Percentiles rank a stretch among this genome's conserved stretches.
Evolutionary conservation across 331 rosid species (phyloP).

Genomic region (Dryas integrifolia): DNA sequence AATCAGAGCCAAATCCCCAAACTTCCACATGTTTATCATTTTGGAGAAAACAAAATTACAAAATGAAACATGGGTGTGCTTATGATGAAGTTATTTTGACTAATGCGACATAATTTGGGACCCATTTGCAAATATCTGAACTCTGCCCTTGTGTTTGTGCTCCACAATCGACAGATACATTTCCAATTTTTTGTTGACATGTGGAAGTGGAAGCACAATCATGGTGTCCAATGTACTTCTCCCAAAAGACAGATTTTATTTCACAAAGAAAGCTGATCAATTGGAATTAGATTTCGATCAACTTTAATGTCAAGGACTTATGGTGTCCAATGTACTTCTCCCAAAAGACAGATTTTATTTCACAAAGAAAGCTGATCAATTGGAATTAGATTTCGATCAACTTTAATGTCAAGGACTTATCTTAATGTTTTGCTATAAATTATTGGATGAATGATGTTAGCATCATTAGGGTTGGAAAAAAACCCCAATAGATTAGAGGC

Average conservation of each 20-base stretch:
- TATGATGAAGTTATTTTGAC: background rate
- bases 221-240: constrained; percentile 20
- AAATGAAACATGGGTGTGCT: too few relatives aligned
- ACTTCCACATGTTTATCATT: background rate
- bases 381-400: background rate
- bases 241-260: background rate
- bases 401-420: background rate
- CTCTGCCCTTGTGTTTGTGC: background rate
- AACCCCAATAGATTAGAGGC: background rate
- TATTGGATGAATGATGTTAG: background rate
- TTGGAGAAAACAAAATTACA: too few relatives aligned
- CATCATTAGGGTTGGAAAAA: background rate
- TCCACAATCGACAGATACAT: background rate
- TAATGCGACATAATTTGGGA: background rate
- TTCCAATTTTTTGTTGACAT: background rate
- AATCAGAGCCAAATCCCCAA: background rate
- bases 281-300: background rate
- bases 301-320: background rate
- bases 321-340: constrained; percentile 19
- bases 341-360: background rate
- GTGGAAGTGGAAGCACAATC: background rate
- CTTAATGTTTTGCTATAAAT: background rate
- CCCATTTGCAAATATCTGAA: background rate
- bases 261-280: background rate
- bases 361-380: background rate